Conservation (phyloP, 257 asterid genomes). For the Solanum virginianum region DNA sequence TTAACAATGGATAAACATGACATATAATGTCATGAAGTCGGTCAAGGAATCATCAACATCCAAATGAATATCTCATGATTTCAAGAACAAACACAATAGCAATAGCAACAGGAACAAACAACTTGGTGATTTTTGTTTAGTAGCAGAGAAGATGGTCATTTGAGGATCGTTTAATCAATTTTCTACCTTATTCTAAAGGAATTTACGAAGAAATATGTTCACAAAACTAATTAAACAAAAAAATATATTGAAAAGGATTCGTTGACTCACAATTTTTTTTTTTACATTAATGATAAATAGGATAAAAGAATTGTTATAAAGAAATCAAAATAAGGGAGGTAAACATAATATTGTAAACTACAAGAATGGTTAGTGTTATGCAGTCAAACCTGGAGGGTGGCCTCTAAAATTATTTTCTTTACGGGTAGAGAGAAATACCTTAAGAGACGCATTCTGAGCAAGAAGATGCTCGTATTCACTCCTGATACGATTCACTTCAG, state of each 20-base stretch:
- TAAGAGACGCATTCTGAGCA: constrained; percentile 71
- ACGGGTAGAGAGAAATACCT: constrained; percentile 35
- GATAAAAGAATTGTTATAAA: neutral
- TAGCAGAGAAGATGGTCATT: neutral
- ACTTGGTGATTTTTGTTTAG: neutral
- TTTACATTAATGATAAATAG: neutral
- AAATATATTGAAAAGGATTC: neutral
- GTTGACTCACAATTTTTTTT: neutral
- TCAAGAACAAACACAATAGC: neutral
- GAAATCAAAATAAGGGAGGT: neutral
- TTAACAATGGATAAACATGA: neutral
- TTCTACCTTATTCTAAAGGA: neutral
- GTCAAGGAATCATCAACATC: neutral
- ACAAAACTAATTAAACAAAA: neutral
- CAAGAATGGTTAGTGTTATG: neutral
- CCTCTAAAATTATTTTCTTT: neutral
- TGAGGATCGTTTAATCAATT: neutral
- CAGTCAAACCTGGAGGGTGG: neutral
- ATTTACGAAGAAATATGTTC: neutral
- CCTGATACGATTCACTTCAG: constrained; percentile 67
- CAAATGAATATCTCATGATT: neutral
- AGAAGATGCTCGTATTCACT: constrained; percentile 62
- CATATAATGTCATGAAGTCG: neutral
- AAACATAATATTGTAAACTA: neutral
- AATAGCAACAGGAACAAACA: neutral